Percentiles rank a stretch among this genome's conserved stretches.
These are phyloP conservation scores for Fomitopsis betulina DNA, from an alignment of 1,284 basidiomycete genomes.

Conservation along the genomic window DNA sequence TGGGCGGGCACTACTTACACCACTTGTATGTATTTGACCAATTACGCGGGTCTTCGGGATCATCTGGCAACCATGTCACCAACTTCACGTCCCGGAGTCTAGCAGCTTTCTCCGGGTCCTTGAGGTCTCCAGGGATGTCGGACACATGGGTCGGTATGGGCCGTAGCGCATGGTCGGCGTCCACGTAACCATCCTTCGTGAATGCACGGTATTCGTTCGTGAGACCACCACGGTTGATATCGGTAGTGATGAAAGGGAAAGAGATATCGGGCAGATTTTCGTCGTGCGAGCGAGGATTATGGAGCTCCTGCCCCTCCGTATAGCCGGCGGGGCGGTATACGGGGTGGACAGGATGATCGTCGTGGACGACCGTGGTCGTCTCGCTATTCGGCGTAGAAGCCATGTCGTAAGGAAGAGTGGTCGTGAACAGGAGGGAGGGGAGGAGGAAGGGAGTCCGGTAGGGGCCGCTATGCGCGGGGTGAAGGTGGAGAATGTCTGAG, in stretches of 20 bases:
- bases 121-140: conserved; percentile 20
- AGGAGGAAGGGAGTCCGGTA: background rate
- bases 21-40: conserved; percentile 48
- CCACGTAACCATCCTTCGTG: conserved; percentile 23
- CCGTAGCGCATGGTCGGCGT: conserved; percentile 23
- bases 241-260: conserved; percentile 30
- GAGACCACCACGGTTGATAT: conserved; percentile 23
- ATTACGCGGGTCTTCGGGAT: conserved; percentile 61
- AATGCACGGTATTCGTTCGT: conserved; percentile 31
- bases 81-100: conserved; percentile 27
- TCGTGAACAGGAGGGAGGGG: conserved; percentile 1
- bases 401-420: conserved; percentile 13
- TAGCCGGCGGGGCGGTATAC: conserved; percentile 1
- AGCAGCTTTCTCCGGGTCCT: conserved; percentile 30
- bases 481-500: conserved; percentile 1
- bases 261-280: conserved; percentile 25
- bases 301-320: background rate
- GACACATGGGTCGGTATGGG: conserved; percentile 26
- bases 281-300: conserved; percentile 17
- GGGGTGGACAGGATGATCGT: conserved; percentile 5
- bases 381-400: conserved; percentile 17
- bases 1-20: conserved; percentile 27
- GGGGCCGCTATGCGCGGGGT: conserved; percentile 1
- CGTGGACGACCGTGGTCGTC: conserved; percentile 21
- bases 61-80: conserved; percentile 34